These are phyloP conservation scores for Choanephora cucurbitarum DNA, from an alignment of 371 early-diverging fungal species.

Conservation along the genomic window DNA sequence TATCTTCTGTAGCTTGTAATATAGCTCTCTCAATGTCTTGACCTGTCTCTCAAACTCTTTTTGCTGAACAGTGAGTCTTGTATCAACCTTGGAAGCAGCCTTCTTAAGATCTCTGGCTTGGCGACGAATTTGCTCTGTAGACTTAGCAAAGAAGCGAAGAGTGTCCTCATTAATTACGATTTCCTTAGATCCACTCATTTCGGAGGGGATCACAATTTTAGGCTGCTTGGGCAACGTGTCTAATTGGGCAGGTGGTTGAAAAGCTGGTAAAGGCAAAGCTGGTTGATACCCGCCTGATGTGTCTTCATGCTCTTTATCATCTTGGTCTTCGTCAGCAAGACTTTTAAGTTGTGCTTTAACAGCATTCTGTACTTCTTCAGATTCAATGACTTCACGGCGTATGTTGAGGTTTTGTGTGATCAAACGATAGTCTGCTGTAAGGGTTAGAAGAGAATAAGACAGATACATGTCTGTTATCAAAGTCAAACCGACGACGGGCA, in stretches of 20 bases:
- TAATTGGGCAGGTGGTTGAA: slow-evolving; percentile 27
- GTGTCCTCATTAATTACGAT: slow-evolving; percentile 47
- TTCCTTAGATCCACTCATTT: slow-evolving; percentile 36
- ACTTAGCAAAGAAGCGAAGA: slow-evolving; percentile 33
- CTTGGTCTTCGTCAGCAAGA: slow-evolving; percentile 2
- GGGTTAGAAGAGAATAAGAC: slow-evolving; percentile 37
- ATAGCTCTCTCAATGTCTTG: slow-evolving; percentile 15
- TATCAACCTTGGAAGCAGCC: slow-evolving; percentile 18
- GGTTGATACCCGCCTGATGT: slow-evolving; percentile 14
- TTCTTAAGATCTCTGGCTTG: slow-evolving; percentile 24
- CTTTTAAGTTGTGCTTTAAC: slow-evolving; percentile 26
- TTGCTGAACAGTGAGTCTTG: slow-evolving; percentile 25
- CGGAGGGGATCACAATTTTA: slow-evolving; percentile 36
- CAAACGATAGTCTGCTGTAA: slow-evolving; percentile 29
- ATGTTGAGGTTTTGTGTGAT: slow-evolving; percentile 29
- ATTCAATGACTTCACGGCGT: slow-evolving; percentile 12
- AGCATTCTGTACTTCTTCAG: slow-evolving; percentile 12
- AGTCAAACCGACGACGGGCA: slow-evolving; percentile 37
- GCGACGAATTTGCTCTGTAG: slow-evolving; percentile 30
- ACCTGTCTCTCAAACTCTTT: slow-evolving; percentile 34
- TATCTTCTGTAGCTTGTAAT: slow-evolving; percentile 14
- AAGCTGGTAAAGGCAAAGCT: slow-evolving; percentile 33
- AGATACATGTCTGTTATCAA: slow-evolving; percentile 41
- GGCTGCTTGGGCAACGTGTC: slow-evolving; percentile 27
- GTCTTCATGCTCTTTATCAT: not conserved